Percentiles rank a stretch among this genome's conserved stretches.
Conservation (phyloP, 2,329 filamentous ascomycete species). For the Ceratocystis colombiana region DNA sequence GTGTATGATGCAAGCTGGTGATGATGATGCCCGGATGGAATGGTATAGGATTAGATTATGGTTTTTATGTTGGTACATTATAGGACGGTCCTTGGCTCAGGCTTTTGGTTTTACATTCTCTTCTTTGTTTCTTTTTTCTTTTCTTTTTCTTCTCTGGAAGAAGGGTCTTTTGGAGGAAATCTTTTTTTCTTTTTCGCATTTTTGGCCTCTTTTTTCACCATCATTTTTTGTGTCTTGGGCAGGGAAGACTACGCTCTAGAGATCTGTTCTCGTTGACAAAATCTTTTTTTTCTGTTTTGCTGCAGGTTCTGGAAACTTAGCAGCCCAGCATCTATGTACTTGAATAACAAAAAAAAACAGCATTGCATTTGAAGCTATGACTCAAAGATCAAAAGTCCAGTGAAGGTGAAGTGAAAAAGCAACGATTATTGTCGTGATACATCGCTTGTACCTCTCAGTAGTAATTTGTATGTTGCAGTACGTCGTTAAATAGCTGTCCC, state of each 20-base stretch:
- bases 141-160: slow-evolving; percentile 8
- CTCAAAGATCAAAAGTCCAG: neutral
- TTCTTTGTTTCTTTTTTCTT: slow-evolving; percentile 22
- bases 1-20: neutral
- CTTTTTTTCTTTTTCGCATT: slow-evolving; percentile 6
- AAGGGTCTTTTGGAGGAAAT: slow-evolving; percentile 13
- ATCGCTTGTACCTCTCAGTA: neutral
- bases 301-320: slow-evolving; percentile 19
- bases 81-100: slow-evolving; percentile 15
- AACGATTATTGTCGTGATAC: neutral
- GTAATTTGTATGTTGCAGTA: neutral
- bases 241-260: no score
- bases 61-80: slow-evolving; percentile 16
- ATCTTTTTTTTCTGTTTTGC: slow-evolving; percentile 2
- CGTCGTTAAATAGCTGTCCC: neutral
- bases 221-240: neutral
- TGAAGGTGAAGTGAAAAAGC: neutral
- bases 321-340: neutral
- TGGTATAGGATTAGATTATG: slow-evolving; percentile 4
- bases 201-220: neutral
- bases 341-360: neutral
- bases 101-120: slow-evolving; percentile 5
- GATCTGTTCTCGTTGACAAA: neutral
- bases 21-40: neutral
- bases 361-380: neutral